Evolutionary conservation across 495 filamentous ascomycete species (phyloP), one percentile per base, ranked within the genome.

Genomic region (Hypoxylon fuscum): DNA sequence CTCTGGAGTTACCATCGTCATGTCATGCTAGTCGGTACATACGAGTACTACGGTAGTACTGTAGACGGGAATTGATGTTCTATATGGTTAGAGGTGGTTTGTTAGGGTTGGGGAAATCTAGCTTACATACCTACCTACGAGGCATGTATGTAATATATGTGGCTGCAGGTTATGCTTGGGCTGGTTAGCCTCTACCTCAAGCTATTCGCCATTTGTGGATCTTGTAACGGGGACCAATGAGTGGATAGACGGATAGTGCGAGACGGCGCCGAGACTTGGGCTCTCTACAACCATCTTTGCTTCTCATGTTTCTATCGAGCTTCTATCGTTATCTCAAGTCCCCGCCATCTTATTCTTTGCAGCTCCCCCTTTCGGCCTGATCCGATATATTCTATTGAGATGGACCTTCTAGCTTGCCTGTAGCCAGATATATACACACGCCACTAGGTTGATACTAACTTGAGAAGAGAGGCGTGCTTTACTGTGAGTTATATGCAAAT

Each of bases 241-340:
- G 37, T 17, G 37, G 8, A 49, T 40, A 25, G 15, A 14, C 14
- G 8, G 10, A n/a, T 56, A 45, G 57, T 54, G 23, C 47, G 47
- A 58, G 38, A 58, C 20, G 47, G 21, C 38, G 63, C 63, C 63
- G 52, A 66, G 63, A 66, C 63, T 62, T 48, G 12, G 17, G 29
- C 32, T 44, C 38, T 44, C 27, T 43, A 46, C 51, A 29, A 66
- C 48, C 52, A 12, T 55, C 18, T 66, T 47, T 45, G 12, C 32
- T 51, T 64, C 59, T 64, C 20, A 15, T 47, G 61, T 61, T 71
- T 71, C 68, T 41, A 66, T 63, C 50, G 38, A 66, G 58, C 68
- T 71, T 71, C 68, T 59, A 71, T 66, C 65, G 68, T 68, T 68
- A 71, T 71, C 65, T 68, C 59, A 62, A 62, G 12, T 51, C 63